phyloP scores from a whole-genome alignment of 257 asterid genomes.

The Scutellaria minor region DNA sequence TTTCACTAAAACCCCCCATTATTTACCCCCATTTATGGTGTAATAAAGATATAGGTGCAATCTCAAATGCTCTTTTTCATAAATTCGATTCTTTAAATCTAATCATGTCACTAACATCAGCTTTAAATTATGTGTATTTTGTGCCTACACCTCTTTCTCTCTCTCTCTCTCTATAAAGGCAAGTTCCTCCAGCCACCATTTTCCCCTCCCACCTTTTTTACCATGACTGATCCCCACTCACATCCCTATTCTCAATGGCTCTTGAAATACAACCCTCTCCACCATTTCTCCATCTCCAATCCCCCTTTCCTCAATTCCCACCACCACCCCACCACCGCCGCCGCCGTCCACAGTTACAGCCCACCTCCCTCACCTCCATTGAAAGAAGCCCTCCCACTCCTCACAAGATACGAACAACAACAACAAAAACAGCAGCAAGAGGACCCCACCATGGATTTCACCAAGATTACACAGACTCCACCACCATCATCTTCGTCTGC shows the following conservation, averaged over 20 bases:
- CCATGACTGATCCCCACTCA: slow-evolving; percentile 70
- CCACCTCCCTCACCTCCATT: slow-evolving; percentile 67
- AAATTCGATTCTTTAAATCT: slow-evolving; percentile 38
- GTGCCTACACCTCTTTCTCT: background rate
- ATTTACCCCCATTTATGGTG: slow-evolving; percentile 29
- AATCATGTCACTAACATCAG: slow-evolving; percentile 37
- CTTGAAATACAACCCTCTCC: slow-evolving; percentile 49
- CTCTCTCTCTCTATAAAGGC: slow-evolving; percentile 48
- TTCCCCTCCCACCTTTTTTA: slow-evolving; percentile 41
- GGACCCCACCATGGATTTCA: slow-evolving; percentile 37
- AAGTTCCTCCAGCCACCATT: slow-evolving; percentile 38
- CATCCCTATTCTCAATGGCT: slow-evolving; percentile 50
- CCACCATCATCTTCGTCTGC: slow-evolving; percentile 1
- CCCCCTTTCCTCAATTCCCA: slow-evolving; percentile 25
- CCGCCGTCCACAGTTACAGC: slow-evolving; percentile 13
- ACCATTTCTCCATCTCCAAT: slow-evolving; percentile 40
- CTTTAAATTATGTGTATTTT: slow-evolving; percentile 32
- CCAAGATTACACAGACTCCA: slow-evolving; percentile 4
- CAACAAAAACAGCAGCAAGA: slow-evolving; percentile 36
- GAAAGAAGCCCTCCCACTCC: slow-evolving; percentile 68
- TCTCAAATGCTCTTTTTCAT: slow-evolving; percentile 28
- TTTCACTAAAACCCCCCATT: no score
- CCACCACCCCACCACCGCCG: slow-evolving; percentile 28
- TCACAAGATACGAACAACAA: slow-evolving; percentile 39
- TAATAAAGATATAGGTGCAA: slow-evolving; percentile 29